A percentile compares a stretch with the other conserved stretches of the same genome.
Conservation (phyloP, 345 rosid genomes). For the Kandelia obovata region DNA sequence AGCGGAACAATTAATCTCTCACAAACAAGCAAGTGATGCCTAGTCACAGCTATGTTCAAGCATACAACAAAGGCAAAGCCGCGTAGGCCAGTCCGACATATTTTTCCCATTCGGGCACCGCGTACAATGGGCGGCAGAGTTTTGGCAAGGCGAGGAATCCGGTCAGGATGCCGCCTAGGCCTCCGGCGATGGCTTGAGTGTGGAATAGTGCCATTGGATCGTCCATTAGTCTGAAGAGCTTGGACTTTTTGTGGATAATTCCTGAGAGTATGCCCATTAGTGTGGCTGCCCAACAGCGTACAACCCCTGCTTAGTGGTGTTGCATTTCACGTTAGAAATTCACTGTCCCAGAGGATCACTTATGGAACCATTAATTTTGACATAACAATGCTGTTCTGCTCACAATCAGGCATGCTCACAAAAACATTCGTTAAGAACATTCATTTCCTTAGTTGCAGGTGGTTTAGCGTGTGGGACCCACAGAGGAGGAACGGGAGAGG, state of each 20-base stretch:
- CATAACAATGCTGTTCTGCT: too few relatives aligned
- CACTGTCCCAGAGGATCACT: too few relatives aligned
- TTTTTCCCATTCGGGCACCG: slow-evolving; percentile 42
- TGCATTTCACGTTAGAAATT: neutral
- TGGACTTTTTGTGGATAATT: slow-evolving; percentile 29
- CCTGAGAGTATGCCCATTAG: slow-evolving; percentile 41
- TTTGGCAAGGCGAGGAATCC: slow-evolving; percentile 47
- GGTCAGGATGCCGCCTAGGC: slow-evolving; percentile 46
- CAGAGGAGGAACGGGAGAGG: too few relatives aligned
- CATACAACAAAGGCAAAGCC: slow-evolving; percentile 34
- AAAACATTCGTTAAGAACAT: too few relatives aligned
- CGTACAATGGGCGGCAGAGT: slow-evolving; percentile 43
- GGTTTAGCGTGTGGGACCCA: too few relatives aligned
- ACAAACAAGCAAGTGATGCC: slow-evolving; percentile 38
- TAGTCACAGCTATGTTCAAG: slow-evolving; percentile 35
- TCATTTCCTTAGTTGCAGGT: too few relatives aligned
- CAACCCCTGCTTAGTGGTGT: slow-evolving; percentile 29
- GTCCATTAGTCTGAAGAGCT: slow-evolving; percentile 25
- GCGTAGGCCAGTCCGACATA: slow-evolving; percentile 33
- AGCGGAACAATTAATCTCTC: slow-evolving; percentile 31
- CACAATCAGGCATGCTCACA: too few relatives aligned
- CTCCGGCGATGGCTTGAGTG: slow-evolving; percentile 48
- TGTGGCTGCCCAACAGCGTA: slow-evolving; percentile 52
- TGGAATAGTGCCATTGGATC: slow-evolving; percentile 48
- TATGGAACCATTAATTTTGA: neutral